Evolutionary conservation across 2,329 filamentous ascomycete species (phyloP).

Genomic region (Huntiella moniliformis): DNA sequence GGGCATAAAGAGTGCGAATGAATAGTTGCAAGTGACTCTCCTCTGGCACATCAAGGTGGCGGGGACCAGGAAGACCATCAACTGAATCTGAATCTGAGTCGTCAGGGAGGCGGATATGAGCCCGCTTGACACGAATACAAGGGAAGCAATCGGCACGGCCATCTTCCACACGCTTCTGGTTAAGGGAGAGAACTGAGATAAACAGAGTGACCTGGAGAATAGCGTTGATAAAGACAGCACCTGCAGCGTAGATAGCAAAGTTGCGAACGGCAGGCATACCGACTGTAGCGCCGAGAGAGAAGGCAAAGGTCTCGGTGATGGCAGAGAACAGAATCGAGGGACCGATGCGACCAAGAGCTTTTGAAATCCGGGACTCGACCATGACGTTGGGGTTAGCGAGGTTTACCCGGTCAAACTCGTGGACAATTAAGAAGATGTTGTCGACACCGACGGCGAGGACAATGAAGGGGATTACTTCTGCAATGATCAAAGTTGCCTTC

Average conservation of each 20-base stretch:
- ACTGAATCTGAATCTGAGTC: conserved; percentile 18
- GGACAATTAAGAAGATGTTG: conserved; percentile 96
- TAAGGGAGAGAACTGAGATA: conserved; percentile 73
- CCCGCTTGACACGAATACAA: conserved; percentile 63
- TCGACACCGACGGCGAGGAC: conserved; percentile 93
- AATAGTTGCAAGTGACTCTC: conserved; percentile 72
- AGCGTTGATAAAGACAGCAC: conserved; percentile 92
- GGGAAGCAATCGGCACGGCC: conserved; percentile 83
- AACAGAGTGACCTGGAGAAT: conserved; percentile 97
- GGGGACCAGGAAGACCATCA: too few relatives aligned
- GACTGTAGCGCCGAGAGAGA: conserved; percentile 79
- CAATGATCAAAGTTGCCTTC: conserved; percentile 92
- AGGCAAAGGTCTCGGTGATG: conserved; percentile 84
- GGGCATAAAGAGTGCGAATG: conserved; percentile 79
- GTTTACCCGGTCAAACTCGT: conserved; percentile 93
- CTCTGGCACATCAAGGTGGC: conserved; percentile 46
- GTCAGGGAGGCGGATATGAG: conserved; percentile 42
- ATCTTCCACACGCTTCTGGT: conserved; percentile 78
- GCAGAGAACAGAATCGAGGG: conserved; percentile 91
- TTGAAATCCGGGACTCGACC: conserved; percentile 69
- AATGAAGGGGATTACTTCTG: conserved; percentile 94
- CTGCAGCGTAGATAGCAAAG: conserved; percentile 90
- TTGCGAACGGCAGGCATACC: conserved; percentile 97
- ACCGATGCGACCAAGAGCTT: conserved; percentile 86
- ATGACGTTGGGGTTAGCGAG: conserved; percentile 74